Base-by-base conservation (phyloP, 345 rosid species). In the Fremontodendron californicum region DNA sequence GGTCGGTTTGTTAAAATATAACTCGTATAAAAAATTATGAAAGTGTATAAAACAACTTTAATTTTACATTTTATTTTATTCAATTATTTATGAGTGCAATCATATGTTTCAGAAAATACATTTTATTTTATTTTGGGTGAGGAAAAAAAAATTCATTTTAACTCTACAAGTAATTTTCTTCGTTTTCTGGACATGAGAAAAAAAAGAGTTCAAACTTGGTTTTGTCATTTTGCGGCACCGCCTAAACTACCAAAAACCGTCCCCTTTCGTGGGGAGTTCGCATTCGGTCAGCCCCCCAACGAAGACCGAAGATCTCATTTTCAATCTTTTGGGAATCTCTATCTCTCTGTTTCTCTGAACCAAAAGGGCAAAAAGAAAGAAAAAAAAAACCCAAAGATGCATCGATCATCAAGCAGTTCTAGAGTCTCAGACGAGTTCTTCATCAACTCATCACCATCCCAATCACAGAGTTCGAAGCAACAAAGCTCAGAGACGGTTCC, bases 381-480 rank as follows among this genome's bases (percentile, higher is more conserved):
- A 5, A 23, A 23, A 23, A 58, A 9, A 15, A 3, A 11, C 10
- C 35, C 16, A 10, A 83, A 84, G 78, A 91, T 93, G 98, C 92
- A 83, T 67, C 83, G 98, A 81, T 88, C 94, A 6, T 66, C 92
- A 54, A 88, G 93, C 80, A 75, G 82, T 58, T 79, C 86, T 0
- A 81, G 84, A 52, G 87, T 86, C 71, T 69, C 82, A 11, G 92
- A 85, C 31, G 90, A 87, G 13, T 71, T 79, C 29, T 75, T 79
- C 71, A 61, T 81, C 61, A 74, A 66, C 60, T 78, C 84, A 37
- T 69, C 84, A 2, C 48, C 84, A 54, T 77, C 84, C 57, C 79
- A 80, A 54, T 71, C 80, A 21, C 81, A 78, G 31, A 73, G 77
- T 60, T 63, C 31, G 48, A 75, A 63, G 29, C 48, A 84, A 55